A percentile compares a stretch with the other conserved stretches of the same genome.
These are phyloP conservation scores for Meyerozyma smithsonii DNA, from an alignment of 1,139 yeast species.

Conservation along the genomic window DNA sequence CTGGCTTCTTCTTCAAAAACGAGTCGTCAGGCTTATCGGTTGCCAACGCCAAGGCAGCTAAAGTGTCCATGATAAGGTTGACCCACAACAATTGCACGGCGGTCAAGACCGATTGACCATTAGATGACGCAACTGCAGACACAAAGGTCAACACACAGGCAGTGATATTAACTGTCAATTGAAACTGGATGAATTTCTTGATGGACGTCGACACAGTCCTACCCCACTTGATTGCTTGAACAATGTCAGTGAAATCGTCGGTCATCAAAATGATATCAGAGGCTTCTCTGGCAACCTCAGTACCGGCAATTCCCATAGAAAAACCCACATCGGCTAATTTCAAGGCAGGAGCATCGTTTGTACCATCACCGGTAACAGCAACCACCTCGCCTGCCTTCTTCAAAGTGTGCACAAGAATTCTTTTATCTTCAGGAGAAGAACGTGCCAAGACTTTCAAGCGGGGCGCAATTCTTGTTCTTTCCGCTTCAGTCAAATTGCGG, in stretches of 20 bases:
- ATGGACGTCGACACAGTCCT: conserved; percentile 94
- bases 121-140: conserved; percentile 80
- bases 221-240: conserved; percentile 99
- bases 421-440: conserved; percentile 93
- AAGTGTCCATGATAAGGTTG: conserved; percentile 94
- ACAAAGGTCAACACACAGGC: conserved; percentile 93
- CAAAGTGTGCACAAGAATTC: conserved; percentile 79
- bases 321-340: conserved; percentile 90
- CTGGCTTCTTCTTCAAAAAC: conserved; percentile 77
- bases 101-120: conserved; percentile 81
- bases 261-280: conserved; percentile 93
- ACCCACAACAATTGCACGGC: conserved; percentile 98
- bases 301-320: conserved; percentile 91
- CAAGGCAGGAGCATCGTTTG: conserved; percentile 93
- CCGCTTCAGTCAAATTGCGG: conserved; percentile 57
- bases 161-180: conserved; percentile 90
- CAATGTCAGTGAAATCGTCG: conserved; percentile 92
- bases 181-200: conserved; percentile 93
- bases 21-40: conserved; percentile 92
- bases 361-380: conserved; percentile 98
- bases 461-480: conserved; percentile 61
- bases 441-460: conserved; percentile 81
- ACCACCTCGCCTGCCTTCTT: conserved; percentile 84
- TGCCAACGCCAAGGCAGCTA: conserved; percentile 96
- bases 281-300: conserved; percentile 93